phyloP scores from a whole-genome alignment of 768 basidiomycete genomes.

The Podaxis mareebaensis region DNA sequence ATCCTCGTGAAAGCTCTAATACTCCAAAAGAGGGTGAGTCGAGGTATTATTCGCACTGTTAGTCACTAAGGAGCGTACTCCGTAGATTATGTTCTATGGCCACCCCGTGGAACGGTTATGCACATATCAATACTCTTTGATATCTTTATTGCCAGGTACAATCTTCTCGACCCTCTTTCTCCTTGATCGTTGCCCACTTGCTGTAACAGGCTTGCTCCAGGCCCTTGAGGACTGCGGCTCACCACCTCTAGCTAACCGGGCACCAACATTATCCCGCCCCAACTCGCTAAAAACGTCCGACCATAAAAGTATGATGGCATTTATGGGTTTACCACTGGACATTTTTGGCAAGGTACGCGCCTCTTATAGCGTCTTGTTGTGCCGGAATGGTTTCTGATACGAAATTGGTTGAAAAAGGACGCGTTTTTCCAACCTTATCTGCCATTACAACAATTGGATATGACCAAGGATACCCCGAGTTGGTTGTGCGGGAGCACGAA shows the following conservation, averaged over 20 bases:
- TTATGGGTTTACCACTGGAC: constrained; percentile 91
- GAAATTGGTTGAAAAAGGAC: constrained; percentile 47
- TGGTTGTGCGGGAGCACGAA: constrained; percentile 98
- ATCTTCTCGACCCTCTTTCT: constrained; percentile 9
- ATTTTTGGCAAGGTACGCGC: constrained; percentile 80
- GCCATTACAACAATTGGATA: constrained; percentile 92
- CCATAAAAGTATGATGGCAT: constrained; percentile 86
- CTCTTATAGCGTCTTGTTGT: background rate
- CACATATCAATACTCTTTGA: constrained; percentile 97
- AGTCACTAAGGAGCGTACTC: background rate
- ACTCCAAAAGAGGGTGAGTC: constrained; percentile 82
- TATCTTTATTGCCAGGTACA: constrained; percentile 87
- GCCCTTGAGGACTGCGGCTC: constrained; percentile 90
- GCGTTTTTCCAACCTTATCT: constrained; percentile 98
- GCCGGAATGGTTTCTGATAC: background rate
- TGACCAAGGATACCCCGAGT: constrained; percentile 73
- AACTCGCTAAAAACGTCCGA: constrained; percentile 88
- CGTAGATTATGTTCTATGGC: constrained; percentile 93
- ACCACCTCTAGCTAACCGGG: constrained; percentile 71
- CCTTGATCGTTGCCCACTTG: background rate
- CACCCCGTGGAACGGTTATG: constrained; percentile 95
- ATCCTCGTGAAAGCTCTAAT: constrained; percentile 94
- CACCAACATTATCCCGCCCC: constrained; percentile 59
- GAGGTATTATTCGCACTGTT: background rate
- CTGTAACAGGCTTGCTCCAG: constrained; percentile 72